Evolutionary conservation across 768 basidiomycete species (phyloP), one percentile per base, ranked within the genome.

Genomic region (Lactarius sanguifluus): DNA sequence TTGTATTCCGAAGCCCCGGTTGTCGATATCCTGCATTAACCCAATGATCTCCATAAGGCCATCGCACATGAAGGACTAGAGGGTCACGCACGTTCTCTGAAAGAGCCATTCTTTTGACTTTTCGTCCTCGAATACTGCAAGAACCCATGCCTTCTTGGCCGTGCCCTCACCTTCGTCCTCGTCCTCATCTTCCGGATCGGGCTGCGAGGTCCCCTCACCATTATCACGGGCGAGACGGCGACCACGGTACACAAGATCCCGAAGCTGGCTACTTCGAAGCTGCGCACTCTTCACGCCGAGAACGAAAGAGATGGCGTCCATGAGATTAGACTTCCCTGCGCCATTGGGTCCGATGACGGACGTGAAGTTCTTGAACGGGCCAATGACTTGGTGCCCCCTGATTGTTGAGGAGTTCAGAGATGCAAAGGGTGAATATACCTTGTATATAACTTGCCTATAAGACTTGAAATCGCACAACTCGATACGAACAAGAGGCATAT

Each of bases 221-320:
- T 78, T 80, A 30, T 79, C 76, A 57, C 79, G 83, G 5, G 85
- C 87, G 20, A 94, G 81, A 68, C 87, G 79, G 67, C 89, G 78
- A n/a, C 94, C 95, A 23, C 97, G 92, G 77, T 98, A 98, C 5
- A 99, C 92, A 50, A 99, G 82, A 75, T 98, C 97, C 73, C 93
- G 96, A 30, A 98, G 81, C 72, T 98, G 95, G 55, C 92, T 93
- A 74, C 92, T 94, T 56, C 96, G 85, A 40, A 99, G 82, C 69
- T 97, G 94, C 2, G 89, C 91, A 67, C 92, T 95, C 80, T 96
- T 94, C 34, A 98, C 91, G 36, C 97, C 97, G 7, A 99, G 87
- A 10, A 98, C 97, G 75, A 99, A 98, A 4, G 97, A 98, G 70
- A 99, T 98, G 60, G 97, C 97, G 75, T 99, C 97, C 97, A 98